Evolutionary conservation across 495 filamentous ascomycete genomes (phyloP), one percentile per base, ranked within the genome.

Genomic region (Aspergillus avenaceus): DNA sequence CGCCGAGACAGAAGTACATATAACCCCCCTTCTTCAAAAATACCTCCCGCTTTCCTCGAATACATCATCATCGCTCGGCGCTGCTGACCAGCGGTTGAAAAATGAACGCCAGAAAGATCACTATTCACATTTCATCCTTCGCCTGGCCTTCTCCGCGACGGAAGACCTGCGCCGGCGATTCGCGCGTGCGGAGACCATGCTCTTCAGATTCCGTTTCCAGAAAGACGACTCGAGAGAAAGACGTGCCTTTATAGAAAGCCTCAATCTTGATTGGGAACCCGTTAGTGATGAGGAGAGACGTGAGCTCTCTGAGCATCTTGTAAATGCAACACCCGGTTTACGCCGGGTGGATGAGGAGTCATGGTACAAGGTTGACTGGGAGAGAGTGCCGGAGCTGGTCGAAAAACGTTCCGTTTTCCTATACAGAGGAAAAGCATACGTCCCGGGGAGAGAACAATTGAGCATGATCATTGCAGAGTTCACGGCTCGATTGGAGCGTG

Each of bases 321-420:
- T 71, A 4, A 75, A 70, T 41, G 79, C 77, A 1, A 80, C 78
- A 2, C 69, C 70, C 1, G 70, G 73, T 24, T 45, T 82, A 53
- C 79, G 80, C 61, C 69, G 73, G 43, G 66, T 78, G 19, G 84
- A 92, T 25, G 88, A 90, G n/a, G 87, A 90, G 50, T 78, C 73
- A 5, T 99, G 90, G 84, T 96, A 88, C 71, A 97, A 96, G 65
- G 88, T 97, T 4, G 90, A 95, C 61, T 99, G 92, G 89, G 86
- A 88, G 66, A 80, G 81, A 7, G 95, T 97, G 12, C 88, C 91
- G 0, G 95, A 97, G 56, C 70, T 99, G 32, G 84, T 99, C 4
- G 91, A 96, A 69, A 58, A 72, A 37, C 79, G 95, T 26, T 74
- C 77, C 25, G 89, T 95, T 3, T 84, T 91, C 41, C 41, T 99